A percentile compares a stretch with the other conserved stretches of the same genome.
These are phyloP conservation scores for Nectriaceae sp. DNA, from an alignment of 2,329 filamentous ascomycete genomes.

Conservation along the genomic window DNA sequence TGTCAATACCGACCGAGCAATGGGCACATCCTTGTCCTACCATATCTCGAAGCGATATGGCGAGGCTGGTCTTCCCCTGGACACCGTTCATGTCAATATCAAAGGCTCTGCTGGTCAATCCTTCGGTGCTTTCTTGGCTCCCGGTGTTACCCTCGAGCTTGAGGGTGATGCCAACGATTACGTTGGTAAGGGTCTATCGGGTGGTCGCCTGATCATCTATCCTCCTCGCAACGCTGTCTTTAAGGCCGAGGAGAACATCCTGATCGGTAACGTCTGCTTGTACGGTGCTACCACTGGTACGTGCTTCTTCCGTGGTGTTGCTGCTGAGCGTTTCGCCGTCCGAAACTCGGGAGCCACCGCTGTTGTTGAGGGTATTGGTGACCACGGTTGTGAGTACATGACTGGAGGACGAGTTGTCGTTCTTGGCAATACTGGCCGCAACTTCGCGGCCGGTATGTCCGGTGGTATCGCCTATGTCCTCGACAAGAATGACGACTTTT, in stretches of 20 bases:
- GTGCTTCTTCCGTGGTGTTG: constrained; percentile 96
- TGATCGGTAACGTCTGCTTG: constrained; percentile 91
- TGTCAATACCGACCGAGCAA: constrained; percentile 92
- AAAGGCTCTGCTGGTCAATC: constrained; percentile 96
- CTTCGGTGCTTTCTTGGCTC: constrained; percentile 91
- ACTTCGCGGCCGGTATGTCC: constrained; percentile 98
- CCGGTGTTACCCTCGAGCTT: constrained; percentile 90
- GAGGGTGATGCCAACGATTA: constrained; percentile 98
- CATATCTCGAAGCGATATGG: constrained; percentile 93
- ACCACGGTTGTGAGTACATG: constrained; percentile 99
- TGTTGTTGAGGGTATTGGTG: constrained; percentile 95
- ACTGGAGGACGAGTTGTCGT: constrained; percentile 89
- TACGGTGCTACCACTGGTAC: constrained; percentile 91
- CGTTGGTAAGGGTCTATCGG: constrained; percentile 92
- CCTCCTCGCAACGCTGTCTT: constrained; percentile 87
- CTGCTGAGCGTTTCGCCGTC: constrained; percentile 94
- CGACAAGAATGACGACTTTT: constrained; percentile 86
- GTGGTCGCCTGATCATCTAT: constrained; percentile 90
- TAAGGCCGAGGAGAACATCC: constrained; percentile 94
- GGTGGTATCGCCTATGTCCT: constrained; percentile 95
- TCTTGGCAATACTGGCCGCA: constrained; percentile 86
- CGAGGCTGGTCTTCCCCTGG: constrained; percentile 83
- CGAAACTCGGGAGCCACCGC: constrained; percentile 94
- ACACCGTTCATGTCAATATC: constrained; percentile 95
- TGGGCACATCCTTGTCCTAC: constrained; percentile 93